These are phyloP conservation scores for Gyrodon lividus DNA, from an alignment of 768 basidiomycete species.

Conservation along the genomic window DNA sequence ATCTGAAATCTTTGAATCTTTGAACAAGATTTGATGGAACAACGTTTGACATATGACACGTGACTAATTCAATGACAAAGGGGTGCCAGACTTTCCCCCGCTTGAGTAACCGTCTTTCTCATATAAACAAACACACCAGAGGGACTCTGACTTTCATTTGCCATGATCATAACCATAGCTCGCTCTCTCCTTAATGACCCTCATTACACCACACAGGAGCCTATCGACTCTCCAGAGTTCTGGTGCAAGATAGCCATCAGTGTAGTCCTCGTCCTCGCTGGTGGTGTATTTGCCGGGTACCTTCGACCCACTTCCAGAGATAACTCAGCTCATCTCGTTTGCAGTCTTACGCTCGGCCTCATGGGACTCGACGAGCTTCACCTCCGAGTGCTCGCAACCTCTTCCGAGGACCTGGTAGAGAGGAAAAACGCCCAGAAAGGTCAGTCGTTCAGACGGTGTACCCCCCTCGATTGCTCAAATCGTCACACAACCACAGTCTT, in stretches of 20 bases:
- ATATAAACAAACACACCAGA: not conserved
- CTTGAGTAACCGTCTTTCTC: too few relatives aligned
- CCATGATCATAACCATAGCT: constrained; percentile 15
- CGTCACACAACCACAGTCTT: constrained; percentile 40
- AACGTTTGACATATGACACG: too few relatives aligned
- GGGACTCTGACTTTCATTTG: too few relatives aligned
- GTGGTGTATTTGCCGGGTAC: constrained; percentile 92
- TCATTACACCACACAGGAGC: constrained; percentile 20
- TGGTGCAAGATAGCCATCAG: constrained; percentile 72
- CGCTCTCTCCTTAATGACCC: constrained; percentile 1
- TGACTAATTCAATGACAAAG: too few relatives aligned
- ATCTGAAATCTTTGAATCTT: too few relatives aligned
- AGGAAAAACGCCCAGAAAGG: constrained; percentile 70
- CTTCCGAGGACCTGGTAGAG: constrained; percentile 73
- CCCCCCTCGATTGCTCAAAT: not conserved
- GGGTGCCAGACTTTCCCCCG: too few relatives aligned
- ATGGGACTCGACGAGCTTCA: constrained; percentile 95
- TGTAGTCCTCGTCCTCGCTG: constrained; percentile 68
- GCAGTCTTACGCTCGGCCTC: constrained; percentile 82
- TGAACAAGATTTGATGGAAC: too few relatives aligned
- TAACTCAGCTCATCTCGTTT: not conserved
- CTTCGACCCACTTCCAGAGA: constrained; percentile 18
- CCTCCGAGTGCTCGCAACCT: constrained; percentile 78
- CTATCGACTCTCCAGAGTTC: constrained; percentile 61
- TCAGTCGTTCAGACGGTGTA: constrained; percentile 19